phyloP scores from a whole-genome alignment of 148 eudicot genomes.

The Heliamphora exappendiculata region DNA sequence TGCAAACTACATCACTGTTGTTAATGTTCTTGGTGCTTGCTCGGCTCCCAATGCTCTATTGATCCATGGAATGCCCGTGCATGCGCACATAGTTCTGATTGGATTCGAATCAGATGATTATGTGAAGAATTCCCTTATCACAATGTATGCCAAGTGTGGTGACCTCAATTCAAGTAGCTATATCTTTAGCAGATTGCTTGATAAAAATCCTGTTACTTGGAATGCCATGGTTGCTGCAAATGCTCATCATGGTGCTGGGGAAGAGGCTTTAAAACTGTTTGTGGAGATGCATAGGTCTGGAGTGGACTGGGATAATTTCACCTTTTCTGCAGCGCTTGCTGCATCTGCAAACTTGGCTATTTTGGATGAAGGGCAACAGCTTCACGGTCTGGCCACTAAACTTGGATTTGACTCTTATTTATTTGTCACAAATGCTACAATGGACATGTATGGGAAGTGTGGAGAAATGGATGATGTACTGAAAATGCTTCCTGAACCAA shows the following conservation, averaged over 20 bases:
- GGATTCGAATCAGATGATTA: constrained; percentile 65
- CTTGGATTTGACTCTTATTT: constrained; percentile 41
- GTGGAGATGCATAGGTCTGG: constrained; percentile 43
- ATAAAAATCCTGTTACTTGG: constrained; percentile 48
- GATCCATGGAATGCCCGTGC: constrained; percentile 53
- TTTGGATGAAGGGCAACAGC: constrained; percentile 65
- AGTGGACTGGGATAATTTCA: constrained; percentile 52
- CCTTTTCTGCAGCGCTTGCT: constrained; percentile 65
- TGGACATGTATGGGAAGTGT: constrained; percentile 88
- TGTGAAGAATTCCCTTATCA: constrained; percentile 71
- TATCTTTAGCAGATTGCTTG: constrained; percentile 36
- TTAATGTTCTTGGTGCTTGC: constrained; percentile 52
- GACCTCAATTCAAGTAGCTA: constrained; percentile 55
- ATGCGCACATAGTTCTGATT: constrained; percentile 35
- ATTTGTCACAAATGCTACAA: constrained; percentile 46
- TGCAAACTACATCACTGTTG: constrained; percentile 60
- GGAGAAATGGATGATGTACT: constrained; percentile 57
- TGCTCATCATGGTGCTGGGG: constrained; percentile 61
- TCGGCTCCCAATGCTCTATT: constrained; percentile 29
- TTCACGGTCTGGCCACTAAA: constrained; percentile 52
- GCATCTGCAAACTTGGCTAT: constrained; percentile 63
- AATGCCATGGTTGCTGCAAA: constrained; percentile 75
- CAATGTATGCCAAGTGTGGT: constrained; percentile 77
- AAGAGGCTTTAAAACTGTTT: constrained; percentile 54
- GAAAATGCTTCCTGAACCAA: constrained; percentile 53